A percentile compares a stretch with the other conserved stretches of the same genome.
Conservation (phyloP, 139 green algal genomes). For the Ulvella scutata region DNA sequence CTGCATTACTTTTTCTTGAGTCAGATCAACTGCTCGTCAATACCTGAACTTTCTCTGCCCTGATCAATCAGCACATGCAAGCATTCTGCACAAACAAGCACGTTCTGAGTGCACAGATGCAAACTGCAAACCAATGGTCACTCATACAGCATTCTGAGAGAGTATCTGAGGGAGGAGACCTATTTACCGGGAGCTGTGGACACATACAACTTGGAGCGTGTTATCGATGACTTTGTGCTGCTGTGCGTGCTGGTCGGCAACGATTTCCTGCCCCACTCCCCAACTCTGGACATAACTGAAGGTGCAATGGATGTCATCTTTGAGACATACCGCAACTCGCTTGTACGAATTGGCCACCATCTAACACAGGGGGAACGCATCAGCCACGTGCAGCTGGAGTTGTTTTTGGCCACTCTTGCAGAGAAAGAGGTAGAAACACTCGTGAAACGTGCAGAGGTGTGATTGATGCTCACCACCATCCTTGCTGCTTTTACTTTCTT, state of each 20-base stretch:
- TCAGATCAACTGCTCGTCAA: too few species aligned
- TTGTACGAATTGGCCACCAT: constrained; percentile 71
- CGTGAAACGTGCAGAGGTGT: constrained; percentile 48
- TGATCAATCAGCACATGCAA: too few species aligned
- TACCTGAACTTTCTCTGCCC: too few species aligned
- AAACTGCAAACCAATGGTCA: too few species aligned
- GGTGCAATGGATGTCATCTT: constrained; percentile 79
- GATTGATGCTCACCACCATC: too few species aligned
- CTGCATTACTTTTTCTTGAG: too few species aligned
- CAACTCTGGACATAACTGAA: constrained; percentile 79
- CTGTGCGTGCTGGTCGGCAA: constrained; percentile 94
- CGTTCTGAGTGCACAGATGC: too few species aligned
- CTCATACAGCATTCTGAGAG: constrained; percentile 58
- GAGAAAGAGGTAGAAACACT: constrained; percentile 51
- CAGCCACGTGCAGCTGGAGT: constrained; percentile 33
- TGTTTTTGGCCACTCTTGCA: constrained; percentile 44
- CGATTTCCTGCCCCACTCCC: constrained; percentile 84
- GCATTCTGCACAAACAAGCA: too few species aligned
- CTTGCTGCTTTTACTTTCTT: too few species aligned
- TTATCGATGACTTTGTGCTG: constrained; percentile 91
- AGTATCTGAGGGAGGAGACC: constrained; percentile 71
- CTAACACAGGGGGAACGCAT: constrained; percentile 52
- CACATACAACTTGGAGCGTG: constrained; percentile 54
- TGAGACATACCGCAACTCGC: constrained; percentile 70
- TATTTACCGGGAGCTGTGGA: constrained; percentile 18